Conservation (phyloP, 192 early-diverging fungal genomes). For the Backusella psychrophila region DNA sequence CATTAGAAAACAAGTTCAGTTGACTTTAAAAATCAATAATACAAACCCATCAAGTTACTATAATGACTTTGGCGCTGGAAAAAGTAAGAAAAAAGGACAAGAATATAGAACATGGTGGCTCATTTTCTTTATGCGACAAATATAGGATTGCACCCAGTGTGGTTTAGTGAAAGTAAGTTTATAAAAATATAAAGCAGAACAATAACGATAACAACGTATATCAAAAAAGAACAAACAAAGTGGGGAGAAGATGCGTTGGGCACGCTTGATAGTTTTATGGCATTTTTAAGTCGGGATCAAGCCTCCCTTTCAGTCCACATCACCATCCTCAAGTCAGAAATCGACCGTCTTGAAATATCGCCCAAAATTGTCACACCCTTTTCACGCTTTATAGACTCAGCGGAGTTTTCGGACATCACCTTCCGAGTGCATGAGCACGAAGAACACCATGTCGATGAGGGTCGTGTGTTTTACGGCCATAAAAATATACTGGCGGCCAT, state of each 20-base stretch:
- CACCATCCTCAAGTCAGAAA: conserved; percentile 27
- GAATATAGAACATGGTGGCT: neutral
- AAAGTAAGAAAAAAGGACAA: neutral
- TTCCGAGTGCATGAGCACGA: conserved; percentile 25
- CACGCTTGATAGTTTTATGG: neutral
- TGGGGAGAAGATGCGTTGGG: conserved; percentile 18
- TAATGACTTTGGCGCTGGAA: conserved; percentile 13
- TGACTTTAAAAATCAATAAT: conserved; percentile 7
- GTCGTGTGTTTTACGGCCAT: conserved; percentile 39
- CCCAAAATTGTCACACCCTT: neutral
- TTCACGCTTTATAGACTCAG: conserved; percentile 19
- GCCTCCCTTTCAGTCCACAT: conserved; percentile 34
- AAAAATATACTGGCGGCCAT: conserved; percentile 46
- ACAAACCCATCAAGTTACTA: conserved; percentile 12
- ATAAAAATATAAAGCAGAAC: neutral
- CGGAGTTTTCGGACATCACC: conserved; percentile 32
- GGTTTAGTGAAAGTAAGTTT: conserved; percentile 22
- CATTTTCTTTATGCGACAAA: neutral
- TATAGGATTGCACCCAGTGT: conserved; percentile 12
- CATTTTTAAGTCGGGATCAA: neutral
- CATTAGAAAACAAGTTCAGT: conserved; percentile 9
- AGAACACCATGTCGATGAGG: neutral
- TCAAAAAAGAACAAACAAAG: conserved; percentile 2
- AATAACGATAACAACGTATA: neutral
- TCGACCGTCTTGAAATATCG: conserved; percentile 16